Base-by-base conservation (phyloP, 1,284 basidiomycete species). In the Sutorius eximius region DNA sequence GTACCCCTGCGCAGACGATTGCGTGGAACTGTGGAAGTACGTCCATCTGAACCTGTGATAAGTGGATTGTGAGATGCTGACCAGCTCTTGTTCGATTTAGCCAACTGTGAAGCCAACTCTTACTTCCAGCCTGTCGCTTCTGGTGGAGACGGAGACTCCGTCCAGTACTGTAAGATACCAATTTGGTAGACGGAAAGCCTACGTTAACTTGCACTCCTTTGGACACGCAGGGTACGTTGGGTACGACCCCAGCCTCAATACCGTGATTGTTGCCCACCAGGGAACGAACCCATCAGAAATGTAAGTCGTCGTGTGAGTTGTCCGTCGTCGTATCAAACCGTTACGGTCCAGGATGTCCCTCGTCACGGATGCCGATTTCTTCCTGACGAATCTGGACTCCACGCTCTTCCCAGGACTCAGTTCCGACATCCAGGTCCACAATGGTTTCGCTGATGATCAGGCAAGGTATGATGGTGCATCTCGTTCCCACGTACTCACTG, bases 21-120 rank as follows among this genome's bases (percentile, higher is more conserved):
- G 67, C 73, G 8, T 89, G 87, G 85, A 66, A 69, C 34, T 89
- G 87, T 67, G 86, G 87, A 65, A 61, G 82, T 82, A 56, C 22
- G 76, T 66, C n/a, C 24, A 50, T 34, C 37, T 27, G 12, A 36
- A 42, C 2, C 16, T 33, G 30, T 32, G 18, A 24, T 2, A 16
- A 9, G 15, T 9, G 0, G 3, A 49, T 18, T 29, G 11, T 27
- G 6, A 15, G 37, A 45, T 13, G 22, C 41, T 52, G 22, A 58
- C n/a, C 27, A 11, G 12, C 13, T 37, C 12, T 6, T 38, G n/a
- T 33, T 48, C 2, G 46, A 45, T 55, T 3, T 30, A 85, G 83
- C 71, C 3, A 78, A 79, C 58, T 89, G 86, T 58, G 49, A 77
- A 16, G 81, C 78, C 6, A 87, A 85, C 61, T 68, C 82, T 1